phyloP scores from a whole-genome alignment of 2,329 filamentous ascomycete genomes.

The Epichloe brachyelytri region DNA sequence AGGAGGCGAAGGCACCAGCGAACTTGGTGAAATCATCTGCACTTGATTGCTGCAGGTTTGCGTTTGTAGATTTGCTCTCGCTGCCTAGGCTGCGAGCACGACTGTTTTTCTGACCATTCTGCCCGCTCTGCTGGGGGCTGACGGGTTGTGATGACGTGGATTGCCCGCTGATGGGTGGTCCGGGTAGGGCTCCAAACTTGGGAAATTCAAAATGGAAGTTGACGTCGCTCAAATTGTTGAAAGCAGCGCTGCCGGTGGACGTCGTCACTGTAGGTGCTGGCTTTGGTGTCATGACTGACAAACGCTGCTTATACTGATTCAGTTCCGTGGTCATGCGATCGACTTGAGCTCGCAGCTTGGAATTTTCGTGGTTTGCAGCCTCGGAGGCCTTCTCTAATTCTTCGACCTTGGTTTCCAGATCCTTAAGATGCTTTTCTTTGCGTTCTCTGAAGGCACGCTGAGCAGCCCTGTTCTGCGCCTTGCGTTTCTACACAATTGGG shows the following conservation, averaged over 20 bases:
- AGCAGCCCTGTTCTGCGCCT: conserved; percentile 87
- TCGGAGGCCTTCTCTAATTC: conserved; percentile 74
- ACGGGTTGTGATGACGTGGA: conserved; percentile 20
- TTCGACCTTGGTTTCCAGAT: conserved; percentile 66
- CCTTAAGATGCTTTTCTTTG: conserved; percentile 83
- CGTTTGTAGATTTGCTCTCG: conserved; percentile 12
- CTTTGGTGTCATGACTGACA: conserved; percentile 44
- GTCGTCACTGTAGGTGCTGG: conserved; percentile 26
- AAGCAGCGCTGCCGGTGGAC: conserved; percentile 30
- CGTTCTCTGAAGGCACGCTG: conserved; percentile 89
- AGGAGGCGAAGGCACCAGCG: conserved; percentile 46
- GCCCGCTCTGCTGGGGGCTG: conserved; percentile 17
- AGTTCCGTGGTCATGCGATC: conserved; percentile 78
- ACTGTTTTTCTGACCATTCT: conserved; percentile 12
- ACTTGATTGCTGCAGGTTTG: conserved; percentile 6
- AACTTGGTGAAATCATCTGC: conserved; percentile 39
- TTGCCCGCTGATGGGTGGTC: conserved; percentile 22
- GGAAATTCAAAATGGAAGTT: conserved; percentile 96
- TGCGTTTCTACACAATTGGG: conserved; percentile 56
- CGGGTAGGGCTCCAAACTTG: conserved; percentile 68
- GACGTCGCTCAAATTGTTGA: conserved; percentile 54
- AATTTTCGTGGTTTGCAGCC: conserved; percentile 74
- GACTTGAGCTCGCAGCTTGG: conserved; percentile 69
- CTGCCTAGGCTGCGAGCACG: conserved; percentile 18
- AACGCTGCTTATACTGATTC: conserved; percentile 77